These are phyloP conservation scores for Xylaria bambusicola DNA, from an alignment of 495 filamentous ascomycete genomes.

Conservation along the genomic window DNA sequence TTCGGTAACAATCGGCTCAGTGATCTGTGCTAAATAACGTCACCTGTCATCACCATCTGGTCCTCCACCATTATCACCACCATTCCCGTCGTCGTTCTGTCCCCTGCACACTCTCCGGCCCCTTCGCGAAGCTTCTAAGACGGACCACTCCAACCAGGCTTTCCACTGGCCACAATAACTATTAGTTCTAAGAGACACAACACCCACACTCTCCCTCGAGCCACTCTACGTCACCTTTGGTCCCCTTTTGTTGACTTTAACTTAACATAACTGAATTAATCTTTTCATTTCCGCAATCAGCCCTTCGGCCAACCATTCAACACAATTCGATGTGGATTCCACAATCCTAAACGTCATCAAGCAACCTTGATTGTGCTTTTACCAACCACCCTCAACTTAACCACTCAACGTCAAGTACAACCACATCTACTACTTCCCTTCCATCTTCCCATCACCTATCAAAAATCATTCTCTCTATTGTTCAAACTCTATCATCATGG, in stretches of 20 bases:
- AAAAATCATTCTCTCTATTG: background rate
- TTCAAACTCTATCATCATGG: conserved; percentile 57
- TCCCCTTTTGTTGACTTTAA: no score
- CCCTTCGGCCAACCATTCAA: background rate
- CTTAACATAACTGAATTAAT: background rate
- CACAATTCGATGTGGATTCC: conserved; percentile 2
- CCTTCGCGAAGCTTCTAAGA: conserved; percentile 14
- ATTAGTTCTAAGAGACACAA: no score
- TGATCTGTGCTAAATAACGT: no score
- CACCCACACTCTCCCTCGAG: no score
- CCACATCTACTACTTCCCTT: no score
- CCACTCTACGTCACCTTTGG: no score
- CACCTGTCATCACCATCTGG: background rate
- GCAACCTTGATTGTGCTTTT: background rate
- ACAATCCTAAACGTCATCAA: background rate
- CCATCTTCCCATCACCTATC: no score
- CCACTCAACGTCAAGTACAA: background rate
- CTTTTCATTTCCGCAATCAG: background rate
- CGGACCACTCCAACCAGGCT: background rate
- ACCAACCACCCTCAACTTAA: background rate
- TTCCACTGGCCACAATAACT: no score
- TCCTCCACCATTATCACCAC: conserved; percentile 2
- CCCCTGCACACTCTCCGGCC: background rate
- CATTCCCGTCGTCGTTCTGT: no score
- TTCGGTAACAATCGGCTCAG: background rate